These are phyloP conservation scores for Hemisphaericaspora xylofermentans DNA, from an alignment of 1,139 yeast species.

Conservation along the genomic window DNA sequence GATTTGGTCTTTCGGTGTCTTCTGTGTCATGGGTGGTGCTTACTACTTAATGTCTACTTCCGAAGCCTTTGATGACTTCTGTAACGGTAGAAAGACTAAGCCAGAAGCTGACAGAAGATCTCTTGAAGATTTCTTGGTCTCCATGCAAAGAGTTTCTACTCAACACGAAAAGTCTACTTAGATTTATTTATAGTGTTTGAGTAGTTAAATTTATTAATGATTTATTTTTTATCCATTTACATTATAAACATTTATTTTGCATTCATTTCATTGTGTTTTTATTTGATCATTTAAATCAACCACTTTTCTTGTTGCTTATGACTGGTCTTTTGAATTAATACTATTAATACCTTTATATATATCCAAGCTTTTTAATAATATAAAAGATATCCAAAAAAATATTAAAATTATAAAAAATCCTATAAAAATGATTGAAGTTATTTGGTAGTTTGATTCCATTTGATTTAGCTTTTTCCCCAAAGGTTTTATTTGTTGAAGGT, in stretches of 20 bases:
- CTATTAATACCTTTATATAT: not conserved
- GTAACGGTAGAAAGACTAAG: conserved; percentile 85
- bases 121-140: conserved; percentile 90
- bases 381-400: not conserved
- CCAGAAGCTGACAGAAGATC: conserved; percentile 71
- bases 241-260: conserved; percentile 5
- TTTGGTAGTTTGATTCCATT: no score
- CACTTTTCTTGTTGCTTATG: not conserved
- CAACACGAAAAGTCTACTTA: conserved; percentile 81
- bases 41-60: conserved; percentile 91
- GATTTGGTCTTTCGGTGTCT: conserved; percentile 94
- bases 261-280: conserved; percentile 8
- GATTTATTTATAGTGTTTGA: conserved; percentile 10
- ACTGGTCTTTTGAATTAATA: not conserved
- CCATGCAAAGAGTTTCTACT: conserved; percentile 98
- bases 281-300: not conserved
- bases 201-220: not conserved
- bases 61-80: conserved; percentile 83
- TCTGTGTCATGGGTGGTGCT: conserved; percentile 95
- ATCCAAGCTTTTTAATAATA: not conserved
- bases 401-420: not conserved
- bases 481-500: no score
- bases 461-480: no score
- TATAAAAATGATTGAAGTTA: no score
- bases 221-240: not conserved